A percentile compares a stretch with the other conserved stretches of the same genome.
Conservation (phyloP, 495 filamentous ascomycete species). For the Neurospora sp. region DNA sequence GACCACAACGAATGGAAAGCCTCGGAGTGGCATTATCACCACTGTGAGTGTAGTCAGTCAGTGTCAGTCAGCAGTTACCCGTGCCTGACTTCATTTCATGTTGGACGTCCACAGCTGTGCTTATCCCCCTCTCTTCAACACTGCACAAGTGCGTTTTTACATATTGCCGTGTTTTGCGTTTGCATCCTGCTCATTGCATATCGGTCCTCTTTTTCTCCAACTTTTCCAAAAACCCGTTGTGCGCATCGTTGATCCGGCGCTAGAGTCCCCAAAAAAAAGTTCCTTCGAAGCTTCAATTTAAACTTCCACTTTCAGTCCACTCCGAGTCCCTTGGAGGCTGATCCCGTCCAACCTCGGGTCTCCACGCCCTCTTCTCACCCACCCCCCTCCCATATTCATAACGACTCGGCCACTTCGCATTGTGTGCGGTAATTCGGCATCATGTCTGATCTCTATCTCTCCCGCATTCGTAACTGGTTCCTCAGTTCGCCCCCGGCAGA, state of each 20-base stretch:
- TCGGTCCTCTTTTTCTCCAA: background rate
- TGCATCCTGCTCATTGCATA: background rate
- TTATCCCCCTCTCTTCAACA: background rate
- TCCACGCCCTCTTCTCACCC: background rate
- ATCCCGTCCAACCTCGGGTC: background rate
- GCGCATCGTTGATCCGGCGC: background rate
- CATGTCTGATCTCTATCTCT: conserved; percentile 53
- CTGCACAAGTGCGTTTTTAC: background rate
- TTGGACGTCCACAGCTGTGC: background rate
- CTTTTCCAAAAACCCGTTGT: background rate
- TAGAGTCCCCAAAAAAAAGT: background rate
- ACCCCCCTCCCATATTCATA: background rate
- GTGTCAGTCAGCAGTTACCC: background rate
- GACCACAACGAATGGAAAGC: background rate
- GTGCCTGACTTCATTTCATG: background rate
- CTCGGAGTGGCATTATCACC: background rate
- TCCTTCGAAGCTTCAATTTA: background rate
- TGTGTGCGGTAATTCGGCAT: background rate
- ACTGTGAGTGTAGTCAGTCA: background rate
- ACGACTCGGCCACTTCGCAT: background rate
- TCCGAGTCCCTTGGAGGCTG: background rate
- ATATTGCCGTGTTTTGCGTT: background rate
- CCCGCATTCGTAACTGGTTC: conserved; percentile 75
- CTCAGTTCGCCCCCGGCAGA: conserved; percentile 80
- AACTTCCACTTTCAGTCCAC: background rate